Evolutionary conservation across 225 moss, liverwort and hornwort genomes (phyloP), one percentile per base, ranked within the genome.

Genomic region (Marchantia paleacea): DNA sequence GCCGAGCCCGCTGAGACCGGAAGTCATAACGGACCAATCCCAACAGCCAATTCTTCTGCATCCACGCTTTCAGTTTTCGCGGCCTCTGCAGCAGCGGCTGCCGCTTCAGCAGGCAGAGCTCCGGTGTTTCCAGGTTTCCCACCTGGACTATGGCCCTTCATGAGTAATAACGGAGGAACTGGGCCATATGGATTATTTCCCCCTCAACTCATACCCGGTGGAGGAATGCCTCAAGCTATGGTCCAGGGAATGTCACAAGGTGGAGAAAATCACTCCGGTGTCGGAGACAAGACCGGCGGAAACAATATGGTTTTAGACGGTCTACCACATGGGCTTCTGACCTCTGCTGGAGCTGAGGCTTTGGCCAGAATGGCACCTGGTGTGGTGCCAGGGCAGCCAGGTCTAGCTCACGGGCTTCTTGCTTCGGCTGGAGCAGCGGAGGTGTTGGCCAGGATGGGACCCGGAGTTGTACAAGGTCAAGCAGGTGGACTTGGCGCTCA

Each of bases 121-220:
- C 82, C 80, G 15, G 60, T 85, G 4, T 88, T 84, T 67, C 48
- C 86, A 54, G 86, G 86, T 52, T 84, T 89, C n/a, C 81, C 86
- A 19, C 84, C 86, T 57, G 88, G 80, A 51, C 69, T 89, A 7
- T 89, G 88, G 88, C 86, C 88, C 16, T 82, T 80, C 73, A 63
- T 85, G 47, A 77, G 52, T 81, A 24, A 78, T 24, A 80, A 70
- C 24, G 87, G 82, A 64, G 69, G 55, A 16, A 16, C 86, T 18
- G 81, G 70, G 52, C 85, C 85, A 8, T 88, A 85, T 76, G 85
- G 87, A 58, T 53, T 85, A 58, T 85, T 80, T 54, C 82, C 79
- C 47, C 80, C 77, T 55, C 85, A 88, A 53, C 26, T 88, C 14
- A 20, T 88, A n/a, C 77, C 76, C 22, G 79, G 81, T 70, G 82